Evolutionary conservation across 306 rosid species (phyloP).

Genomic region (Arachis stenosperma): DNA sequence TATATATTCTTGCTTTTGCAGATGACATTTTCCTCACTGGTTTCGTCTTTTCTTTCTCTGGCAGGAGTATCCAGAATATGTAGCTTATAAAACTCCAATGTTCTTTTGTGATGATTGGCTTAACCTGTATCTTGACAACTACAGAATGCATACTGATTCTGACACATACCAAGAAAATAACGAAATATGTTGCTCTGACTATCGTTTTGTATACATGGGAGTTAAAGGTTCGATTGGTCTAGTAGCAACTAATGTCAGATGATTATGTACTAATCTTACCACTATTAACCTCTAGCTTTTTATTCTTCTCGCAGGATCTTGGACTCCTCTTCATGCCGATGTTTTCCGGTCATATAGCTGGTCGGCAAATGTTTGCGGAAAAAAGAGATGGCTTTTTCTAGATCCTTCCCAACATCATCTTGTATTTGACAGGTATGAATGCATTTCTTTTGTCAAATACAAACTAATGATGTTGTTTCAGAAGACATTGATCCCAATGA

Average conservation of each 20-base stretch:
- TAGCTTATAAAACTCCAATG: slow-evolving; percentile 73
- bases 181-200: slow-evolving; percentile 89
- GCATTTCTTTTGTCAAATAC: slow-evolving; percentile 32
- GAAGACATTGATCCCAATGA: neutral
- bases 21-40: slow-evolving; percentile 34
- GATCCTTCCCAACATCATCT: slow-evolving; percentile 82
- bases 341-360: slow-evolving; percentile 96
- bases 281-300: slow-evolving; percentile 36
- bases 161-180: slow-evolving; percentile 55
- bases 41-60: slow-evolving; percentile 39
- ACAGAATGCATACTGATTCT: slow-evolving; percentile 65
- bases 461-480: neutral
- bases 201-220: slow-evolving; percentile 95
- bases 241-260: neutral
- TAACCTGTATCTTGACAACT: slow-evolving; percentile 82
- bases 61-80: slow-evolving; percentile 85
- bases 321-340: slow-evolving; percentile 99
- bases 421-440: slow-evolving; percentile 78
- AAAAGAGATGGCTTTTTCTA: slow-evolving; percentile 86
- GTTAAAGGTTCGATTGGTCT: slow-evolving; percentile 64
- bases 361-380: slow-evolving; percentile 93
- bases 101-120: slow-evolving; percentile 96
- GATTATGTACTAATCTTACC: slow-evolving; percentile 25
- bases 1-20: slow-evolving; percentile 27
- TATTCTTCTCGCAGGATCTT: slow-evolving; percentile 68